phyloP scores from a whole-genome alignment of 768 basidiomycete genomes.

The Mycena galericulata region DNA sequence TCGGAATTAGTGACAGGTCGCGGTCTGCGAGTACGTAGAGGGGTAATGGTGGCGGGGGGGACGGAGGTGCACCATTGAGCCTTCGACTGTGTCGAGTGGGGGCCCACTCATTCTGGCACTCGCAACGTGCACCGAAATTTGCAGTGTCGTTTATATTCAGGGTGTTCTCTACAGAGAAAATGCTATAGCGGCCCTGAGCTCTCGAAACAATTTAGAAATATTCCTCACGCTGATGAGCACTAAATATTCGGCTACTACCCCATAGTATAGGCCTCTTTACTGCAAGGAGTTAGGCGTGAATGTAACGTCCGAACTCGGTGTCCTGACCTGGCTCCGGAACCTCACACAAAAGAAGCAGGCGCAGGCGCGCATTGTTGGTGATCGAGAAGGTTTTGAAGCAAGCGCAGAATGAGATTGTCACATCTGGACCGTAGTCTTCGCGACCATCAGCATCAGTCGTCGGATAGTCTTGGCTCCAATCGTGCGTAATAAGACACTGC shows the following conservation, averaged over 20 bases:
- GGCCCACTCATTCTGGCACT: too few species aligned
- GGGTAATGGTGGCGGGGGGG: too few species aligned
- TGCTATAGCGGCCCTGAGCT: too few species aligned
- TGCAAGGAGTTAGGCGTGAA: constrained; percentile 1
- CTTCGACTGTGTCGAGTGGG: too few species aligned
- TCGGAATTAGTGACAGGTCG: too few species aligned
- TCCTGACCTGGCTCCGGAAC: neutral
- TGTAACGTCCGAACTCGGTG: neutral
- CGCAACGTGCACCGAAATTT: too few species aligned
- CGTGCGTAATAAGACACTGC: constrained; percentile 1
- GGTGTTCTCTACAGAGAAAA: too few species aligned
- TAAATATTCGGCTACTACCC: neutral
- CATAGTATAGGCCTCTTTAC: neutral
- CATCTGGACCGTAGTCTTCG: constrained; percentile 3
- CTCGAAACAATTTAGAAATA: too few species aligned
- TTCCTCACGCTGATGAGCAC: too few species aligned
- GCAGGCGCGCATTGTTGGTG: constrained; percentile 7
- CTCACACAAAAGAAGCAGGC: neutral
- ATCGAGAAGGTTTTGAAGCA: constrained; percentile 13
- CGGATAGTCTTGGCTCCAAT: neutral
- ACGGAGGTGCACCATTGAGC: too few species aligned
- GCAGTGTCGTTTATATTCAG: too few species aligned
- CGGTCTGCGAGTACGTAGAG: too few species aligned
- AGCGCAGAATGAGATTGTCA: neutral
- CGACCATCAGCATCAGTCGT: neutral